Evolutionary conservation across 2,329 filamentous ascomycete genomes (phyloP).

Genomic region (Diaporthe destruens): DNA sequence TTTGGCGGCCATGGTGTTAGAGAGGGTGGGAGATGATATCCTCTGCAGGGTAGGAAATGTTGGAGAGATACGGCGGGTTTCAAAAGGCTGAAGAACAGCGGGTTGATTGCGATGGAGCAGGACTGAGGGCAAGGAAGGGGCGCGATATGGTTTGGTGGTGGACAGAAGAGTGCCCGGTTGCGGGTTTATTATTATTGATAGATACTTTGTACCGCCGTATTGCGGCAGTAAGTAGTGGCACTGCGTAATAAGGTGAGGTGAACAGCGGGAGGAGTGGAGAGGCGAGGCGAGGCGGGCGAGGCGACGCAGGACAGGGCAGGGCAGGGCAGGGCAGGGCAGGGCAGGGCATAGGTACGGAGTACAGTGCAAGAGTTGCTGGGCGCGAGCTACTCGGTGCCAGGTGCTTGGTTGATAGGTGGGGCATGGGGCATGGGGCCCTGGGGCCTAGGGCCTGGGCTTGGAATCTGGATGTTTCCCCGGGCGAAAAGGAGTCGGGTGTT

Average conservation of each 20-base stretch:
- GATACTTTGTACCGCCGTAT: slow-evolving; percentile 26
- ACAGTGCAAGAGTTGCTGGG: background rate
- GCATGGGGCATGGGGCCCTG: no score
- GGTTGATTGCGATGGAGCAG: background rate
- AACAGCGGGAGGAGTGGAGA: slow-evolving; percentile 14
- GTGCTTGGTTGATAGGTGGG: background rate
- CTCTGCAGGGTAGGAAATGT: slow-evolving; percentile 10
- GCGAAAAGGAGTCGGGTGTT: slow-evolving; percentile 29
- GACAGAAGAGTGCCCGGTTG: slow-evolving; percentile 33
- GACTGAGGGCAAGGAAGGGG: background rate
- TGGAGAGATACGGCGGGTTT: background rate
- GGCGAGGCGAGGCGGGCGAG: slow-evolving; percentile 2
- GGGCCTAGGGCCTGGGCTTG: no score
- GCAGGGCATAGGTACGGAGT: background rate
- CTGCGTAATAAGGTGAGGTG: slow-evolving; percentile 23
- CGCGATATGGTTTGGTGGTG: slow-evolving; percentile 27
- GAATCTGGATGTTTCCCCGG: slow-evolving; percentile 6
- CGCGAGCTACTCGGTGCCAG: background rate
- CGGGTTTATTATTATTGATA: slow-evolving; percentile 30
- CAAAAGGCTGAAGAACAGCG: background rate
- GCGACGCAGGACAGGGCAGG: background rate
- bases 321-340: background rate
- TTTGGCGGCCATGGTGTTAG: slow-evolving; percentile 40
- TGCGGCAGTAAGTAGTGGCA: background rate
- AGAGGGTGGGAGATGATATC: slow-evolving; percentile 11